Evolutionary conservation across 2,329 filamentous ascomycete species (phyloP).

Genomic region (Zasmidium angulare): DNA sequence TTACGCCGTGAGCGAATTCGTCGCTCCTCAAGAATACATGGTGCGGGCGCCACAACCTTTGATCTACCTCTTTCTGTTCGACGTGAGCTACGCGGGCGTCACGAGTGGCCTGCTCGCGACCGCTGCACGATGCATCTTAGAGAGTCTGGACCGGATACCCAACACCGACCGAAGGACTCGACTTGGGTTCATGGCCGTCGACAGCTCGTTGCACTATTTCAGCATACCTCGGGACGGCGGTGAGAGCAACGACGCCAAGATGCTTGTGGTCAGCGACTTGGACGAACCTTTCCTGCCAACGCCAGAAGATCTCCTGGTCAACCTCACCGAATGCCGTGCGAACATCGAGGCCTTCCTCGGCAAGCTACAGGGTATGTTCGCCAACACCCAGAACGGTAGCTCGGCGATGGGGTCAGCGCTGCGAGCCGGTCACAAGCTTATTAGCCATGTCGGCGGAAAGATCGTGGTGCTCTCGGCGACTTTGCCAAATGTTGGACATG

Average conservation of each 20-base stretch:
- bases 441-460: conserved; percentile 91
- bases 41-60: conserved; percentile 93
- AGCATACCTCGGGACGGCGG: conserved; percentile 85
- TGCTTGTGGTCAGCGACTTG: conserved; percentile 92
- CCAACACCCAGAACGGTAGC: conserved; percentile 82
- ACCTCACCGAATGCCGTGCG: conserved; percentile 80
- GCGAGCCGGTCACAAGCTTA: conserved; percentile 90
- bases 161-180: conserved; percentile 92
- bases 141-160: conserved; percentile 95
- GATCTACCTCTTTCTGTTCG: conserved; percentile 93
- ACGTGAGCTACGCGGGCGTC: conserved; percentile 87
- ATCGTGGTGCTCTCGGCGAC: conserved; percentile 88
- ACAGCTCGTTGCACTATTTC: conserved; percentile 94
- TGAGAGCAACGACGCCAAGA: conserved; percentile 79
- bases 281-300: conserved; percentile 97
- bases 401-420: conserved; percentile 96
- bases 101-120: conserved; percentile 90
- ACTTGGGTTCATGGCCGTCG: conserved; percentile 91
- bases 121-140: conserved; percentile 86
- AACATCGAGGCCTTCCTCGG: conserved; percentile 90
- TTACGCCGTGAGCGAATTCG: conserved; percentile 94
- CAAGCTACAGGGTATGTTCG: conserved; percentile 94
- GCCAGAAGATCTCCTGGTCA: conserved; percentile 86
- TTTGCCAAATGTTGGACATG: conserved; percentile 83
- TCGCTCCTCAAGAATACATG: conserved; percentile 99